Evolutionary conservation across 2,329 filamentous ascomycete species (phyloP).

Genomic region (Botrytis fabae): DNA sequence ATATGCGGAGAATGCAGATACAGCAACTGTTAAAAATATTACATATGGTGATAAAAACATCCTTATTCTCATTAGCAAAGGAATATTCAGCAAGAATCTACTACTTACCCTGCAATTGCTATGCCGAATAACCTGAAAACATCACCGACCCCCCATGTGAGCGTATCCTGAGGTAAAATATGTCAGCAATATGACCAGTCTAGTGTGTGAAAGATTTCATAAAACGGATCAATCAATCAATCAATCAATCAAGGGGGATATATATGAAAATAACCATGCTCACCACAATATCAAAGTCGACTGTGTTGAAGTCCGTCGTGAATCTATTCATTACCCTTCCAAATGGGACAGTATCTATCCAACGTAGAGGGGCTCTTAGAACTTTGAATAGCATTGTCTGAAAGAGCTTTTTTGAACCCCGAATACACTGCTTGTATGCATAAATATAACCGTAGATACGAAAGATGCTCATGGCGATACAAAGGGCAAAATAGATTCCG

Average conservation of each 20-base stretch:
- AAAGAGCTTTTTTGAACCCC: constrained; percentile 66
- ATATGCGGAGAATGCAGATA: constrained; percentile 4
- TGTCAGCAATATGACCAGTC: neutral
- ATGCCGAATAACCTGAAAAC: constrained; percentile 53
- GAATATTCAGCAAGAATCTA: neutral
- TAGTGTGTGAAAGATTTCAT: no score
- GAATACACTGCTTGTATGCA: constrained; percentile 62
- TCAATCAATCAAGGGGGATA: neutral
- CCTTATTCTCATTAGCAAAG: constrained; percentile 11
- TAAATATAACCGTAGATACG: constrained; percentile 53
- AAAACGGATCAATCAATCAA: neutral
- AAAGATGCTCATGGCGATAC: constrained; percentile 1
- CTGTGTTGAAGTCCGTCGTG: constrained; percentile 62
- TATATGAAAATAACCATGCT: neutral
- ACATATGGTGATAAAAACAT: constrained; percentile 60
- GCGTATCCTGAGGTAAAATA: neutral
- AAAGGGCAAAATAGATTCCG: constrained; percentile 19
- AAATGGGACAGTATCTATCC: constrained; percentile 75
- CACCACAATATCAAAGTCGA: constrained; percentile 22
- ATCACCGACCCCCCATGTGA: constrained; percentile 13
- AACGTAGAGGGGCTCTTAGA: constrained; percentile 68
- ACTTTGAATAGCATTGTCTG: constrained; percentile 63
- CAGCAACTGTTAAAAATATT: constrained; percentile 45
- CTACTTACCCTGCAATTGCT: constrained; percentile 53
- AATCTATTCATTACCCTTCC: constrained; percentile 75